Evolutionary conservation across 192 early-diverging fungal species (phyloP).

Genomic region (Entomortierella parvispora): DNA sequence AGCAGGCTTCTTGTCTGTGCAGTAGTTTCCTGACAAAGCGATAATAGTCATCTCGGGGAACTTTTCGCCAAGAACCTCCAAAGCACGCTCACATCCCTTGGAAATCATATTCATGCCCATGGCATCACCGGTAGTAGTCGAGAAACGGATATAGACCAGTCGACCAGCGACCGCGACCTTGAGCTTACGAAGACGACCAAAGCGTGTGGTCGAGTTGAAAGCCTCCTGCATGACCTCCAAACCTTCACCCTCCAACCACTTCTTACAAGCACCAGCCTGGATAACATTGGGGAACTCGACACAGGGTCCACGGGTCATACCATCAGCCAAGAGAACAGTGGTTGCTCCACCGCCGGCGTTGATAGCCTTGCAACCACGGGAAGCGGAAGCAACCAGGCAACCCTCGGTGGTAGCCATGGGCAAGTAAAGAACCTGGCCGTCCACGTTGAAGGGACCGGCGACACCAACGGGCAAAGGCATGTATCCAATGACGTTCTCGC

Average conservation of each 20-base stretch:
- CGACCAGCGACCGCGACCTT: constrained; percentile 84
- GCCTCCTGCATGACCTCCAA: constrained; percentile 66
- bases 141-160: constrained; percentile 85
- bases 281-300: constrained; percentile 82
- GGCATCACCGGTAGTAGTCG: constrained; percentile 89
- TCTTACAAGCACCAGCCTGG: constrained; percentile 72
- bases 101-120: constrained; percentile 99
- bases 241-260: constrained; percentile 77
- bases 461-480: constrained; percentile 93
- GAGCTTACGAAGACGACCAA: constrained; percentile 79
- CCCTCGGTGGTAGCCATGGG: constrained; percentile 98
- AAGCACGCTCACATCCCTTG: constrained; percentile 88
- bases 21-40: constrained; percentile 89
- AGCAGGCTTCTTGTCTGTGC: constrained; percentile 94
- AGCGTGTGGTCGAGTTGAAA: constrained; percentile 88
- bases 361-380: constrained; percentile 95
- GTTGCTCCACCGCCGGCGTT: constrained; percentile 85
- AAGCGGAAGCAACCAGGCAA: constrained; percentile 87
- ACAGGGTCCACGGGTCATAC: constrained; percentile 94
- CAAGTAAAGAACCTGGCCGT: constrained; percentile 83
- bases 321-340: constrained; percentile 82
- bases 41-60: constrained; percentile 83
- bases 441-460: constrained; percentile 87
- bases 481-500: constrained; percentile 96
- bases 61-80: constrained; percentile 63